phyloP scores from a whole-genome alignment of 805 yeast genomes.

The Wickerhamiella domercqiae region DNA sequence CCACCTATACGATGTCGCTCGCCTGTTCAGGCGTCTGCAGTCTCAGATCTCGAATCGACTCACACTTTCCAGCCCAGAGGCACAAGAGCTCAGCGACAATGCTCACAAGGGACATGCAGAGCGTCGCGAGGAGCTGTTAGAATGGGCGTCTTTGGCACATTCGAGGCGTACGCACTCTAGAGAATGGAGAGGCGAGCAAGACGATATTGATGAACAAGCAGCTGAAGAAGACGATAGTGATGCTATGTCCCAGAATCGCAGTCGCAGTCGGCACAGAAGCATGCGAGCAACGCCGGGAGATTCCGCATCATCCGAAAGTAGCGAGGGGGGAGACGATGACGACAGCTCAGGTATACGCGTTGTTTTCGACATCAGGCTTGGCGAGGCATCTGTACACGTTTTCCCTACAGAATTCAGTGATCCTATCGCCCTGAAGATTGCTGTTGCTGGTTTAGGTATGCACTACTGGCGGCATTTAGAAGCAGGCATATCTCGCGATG shows the following conservation, averaged over 20 bases:
- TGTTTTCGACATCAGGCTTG: slow-evolving; percentile 46
- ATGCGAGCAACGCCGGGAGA: no score
- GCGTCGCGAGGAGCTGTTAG: background rate
- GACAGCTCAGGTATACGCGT: slow-evolving; percentile 35
- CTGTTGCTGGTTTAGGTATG: slow-evolving; percentile 18
- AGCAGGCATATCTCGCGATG: slow-evolving; percentile 14
- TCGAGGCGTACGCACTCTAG: no score
- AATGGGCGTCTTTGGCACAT: background rate
- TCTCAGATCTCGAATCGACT: slow-evolving; percentile 11
- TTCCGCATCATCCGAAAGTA: background rate
- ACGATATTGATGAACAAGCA: background rate
- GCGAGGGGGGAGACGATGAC: no score
- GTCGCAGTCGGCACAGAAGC: no score
- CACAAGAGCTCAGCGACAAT: slow-evolving; percentile 1
- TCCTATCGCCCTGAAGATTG: slow-evolving; percentile 48
- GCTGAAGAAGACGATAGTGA: background rate
- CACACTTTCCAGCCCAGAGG: background rate
- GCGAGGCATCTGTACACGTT: slow-evolving; percentile 40
- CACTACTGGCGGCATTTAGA: slow-evolving; percentile 17
- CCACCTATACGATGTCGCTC: slow-evolving; percentile 60
- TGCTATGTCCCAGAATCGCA: background rate
- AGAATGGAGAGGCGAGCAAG: no score
- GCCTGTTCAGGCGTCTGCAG: slow-evolving; percentile 20
- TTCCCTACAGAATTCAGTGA: slow-evolving; percentile 78
- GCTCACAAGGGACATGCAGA: no score